Evolutionary conservation across 495 filamentous ascomycete genomes (phyloP).

Genomic region (Penicillium coprophilum): DNA sequence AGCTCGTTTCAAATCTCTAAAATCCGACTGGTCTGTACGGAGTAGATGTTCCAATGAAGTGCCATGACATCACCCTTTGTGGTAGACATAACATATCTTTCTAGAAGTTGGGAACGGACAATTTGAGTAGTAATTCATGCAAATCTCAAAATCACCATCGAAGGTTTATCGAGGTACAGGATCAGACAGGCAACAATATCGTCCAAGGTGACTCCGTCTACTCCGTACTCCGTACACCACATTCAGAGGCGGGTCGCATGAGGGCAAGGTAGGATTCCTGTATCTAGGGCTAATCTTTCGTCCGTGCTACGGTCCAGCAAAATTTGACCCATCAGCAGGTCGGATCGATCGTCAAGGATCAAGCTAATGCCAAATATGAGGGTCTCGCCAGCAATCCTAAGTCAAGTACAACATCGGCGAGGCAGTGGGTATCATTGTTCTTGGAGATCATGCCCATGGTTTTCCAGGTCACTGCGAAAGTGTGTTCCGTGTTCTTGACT

Average conservation of each 20-base stretch:
- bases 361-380: constrained; percentile 17
- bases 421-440: background rate
- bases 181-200: constrained; percentile 22
- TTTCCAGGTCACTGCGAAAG: background rate
- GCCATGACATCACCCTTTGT: constrained; percentile 12
- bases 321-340: constrained; percentile 13
- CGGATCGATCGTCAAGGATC: constrained; percentile 23
- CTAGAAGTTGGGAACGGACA: background rate
- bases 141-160: background rate
- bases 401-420: constrained; percentile 12
- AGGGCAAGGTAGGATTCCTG: constrained; percentile 25
- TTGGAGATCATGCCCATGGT: background rate
- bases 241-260: constrained; percentile 19
- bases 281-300: constrained; percentile 2
- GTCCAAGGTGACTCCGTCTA: constrained; percentile 22
- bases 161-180: constrained; percentile 17
- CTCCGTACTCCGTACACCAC: too few relatives aligned
- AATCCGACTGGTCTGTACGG: background rate
- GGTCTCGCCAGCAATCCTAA: constrained; percentile 26
- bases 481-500: background rate
- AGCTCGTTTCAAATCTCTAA: background rate
- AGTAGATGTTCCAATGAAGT: background rate
- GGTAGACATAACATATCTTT: constrained; percentile 11
- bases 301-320: background rate
- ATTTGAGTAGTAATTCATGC: background rate